phyloP scores from a whole-genome alignment of 129 eudicot species.

The Artemisia argyi region DNA sequence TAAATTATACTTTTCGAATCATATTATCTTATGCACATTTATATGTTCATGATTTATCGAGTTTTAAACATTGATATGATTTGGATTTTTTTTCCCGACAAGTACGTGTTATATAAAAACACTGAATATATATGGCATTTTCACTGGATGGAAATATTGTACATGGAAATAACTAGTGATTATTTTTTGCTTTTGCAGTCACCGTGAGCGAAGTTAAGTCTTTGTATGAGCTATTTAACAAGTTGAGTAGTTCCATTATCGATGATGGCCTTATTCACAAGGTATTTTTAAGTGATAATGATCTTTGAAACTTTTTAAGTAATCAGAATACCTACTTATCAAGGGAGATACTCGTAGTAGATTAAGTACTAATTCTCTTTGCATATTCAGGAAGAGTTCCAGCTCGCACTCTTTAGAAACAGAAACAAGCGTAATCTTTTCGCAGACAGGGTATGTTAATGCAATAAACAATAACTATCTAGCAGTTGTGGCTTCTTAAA shows the following conservation, averaged over 20 bases:
- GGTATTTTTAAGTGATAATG: conserved; percentile 39
- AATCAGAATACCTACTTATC: too few species aligned
- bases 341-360: too few species aligned
- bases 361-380: too few species aligned
- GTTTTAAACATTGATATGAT: background rate
- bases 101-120: background rate
- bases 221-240: conserved; percentile 75
- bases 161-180: too few species aligned
- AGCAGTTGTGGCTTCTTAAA: conserved; percentile 3
- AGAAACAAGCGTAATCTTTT: conserved; percentile 76
- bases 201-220: conserved; percentile 93
- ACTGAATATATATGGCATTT: background rate
- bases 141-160: background rate
- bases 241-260: conserved; percentile 84
- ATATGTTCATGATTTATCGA: background rate
- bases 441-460: conserved; percentile 68
- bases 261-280: conserved; percentile 91
- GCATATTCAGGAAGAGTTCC: conserved; percentile 74
- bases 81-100: background rate
- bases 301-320: too few species aligned
- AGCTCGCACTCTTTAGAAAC: conserved; percentile 89
- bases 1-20: background rate
- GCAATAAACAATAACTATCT: conserved; percentile 17
- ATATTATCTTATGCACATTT: background rate
- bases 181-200: conserved; percentile 46